Base-by-base conservation (phyloP, 805 yeast species). In the Ogataea ganodermae region DNA sequence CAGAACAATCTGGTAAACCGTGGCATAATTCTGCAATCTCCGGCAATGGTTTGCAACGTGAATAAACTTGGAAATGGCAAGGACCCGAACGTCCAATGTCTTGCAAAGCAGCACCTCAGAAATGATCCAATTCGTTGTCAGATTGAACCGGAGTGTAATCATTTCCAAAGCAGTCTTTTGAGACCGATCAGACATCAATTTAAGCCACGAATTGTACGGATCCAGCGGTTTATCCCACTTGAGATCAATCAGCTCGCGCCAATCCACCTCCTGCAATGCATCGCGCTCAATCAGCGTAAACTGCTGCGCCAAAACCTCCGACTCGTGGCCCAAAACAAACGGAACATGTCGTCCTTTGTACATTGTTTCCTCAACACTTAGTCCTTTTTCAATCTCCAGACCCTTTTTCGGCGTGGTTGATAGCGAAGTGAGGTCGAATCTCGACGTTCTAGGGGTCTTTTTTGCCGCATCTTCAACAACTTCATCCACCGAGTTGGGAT, bases 51-150 rank as follows among this genome's bases (percentile, higher is more conserved):
- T 83, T 0, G 96, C 97, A 46, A 92, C 70, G 57, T 89, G 96
- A 49, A 92, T 89, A 58, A 87, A 89, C 55, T 92, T 74, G n/a
- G 89, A 83, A n/a, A 91, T 78, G 1, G 91, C 76, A 46, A 80
- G 74, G 35, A 82, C 79, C 54, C 92, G 74, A 55, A 88, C 79
- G 2, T 71, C 72, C 21, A 78, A 71, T 35, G 75, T 70, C 46
- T 73, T 74, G 8, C 96, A 89, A 50, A 92, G 69, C 13, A 89
- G 65, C 46, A 94, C 80, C 69, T 92, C 97, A 0, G 96, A 88
- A 27, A 88, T 81, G 33, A 91, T 83, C 98, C 98, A 92, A 58
- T 88, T 89, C 6, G 88, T 91, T 71, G 88, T 83, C 49, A 92
- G 70, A 61, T 92, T 91, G 73, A 91, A 94, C 50, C 99, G 73